A percentile compares a stretch with the other conserved stretches of the same genome.
Conservation (phyloP, 495 filamentous ascomycete genomes). For the Neurospora tetrasperma region DNA sequence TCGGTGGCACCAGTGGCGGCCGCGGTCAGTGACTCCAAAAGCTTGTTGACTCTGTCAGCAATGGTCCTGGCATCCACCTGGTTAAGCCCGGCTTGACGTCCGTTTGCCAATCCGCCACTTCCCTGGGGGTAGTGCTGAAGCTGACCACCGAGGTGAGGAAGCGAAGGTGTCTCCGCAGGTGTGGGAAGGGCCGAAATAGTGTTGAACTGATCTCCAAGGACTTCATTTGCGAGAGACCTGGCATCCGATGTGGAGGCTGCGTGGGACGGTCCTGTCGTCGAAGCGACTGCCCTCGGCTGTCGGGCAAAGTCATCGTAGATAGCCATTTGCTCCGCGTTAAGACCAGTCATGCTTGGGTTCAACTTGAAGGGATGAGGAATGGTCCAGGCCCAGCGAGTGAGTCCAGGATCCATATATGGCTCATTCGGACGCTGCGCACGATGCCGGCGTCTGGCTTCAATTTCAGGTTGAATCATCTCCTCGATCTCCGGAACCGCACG, state of each 20-base stretch:
- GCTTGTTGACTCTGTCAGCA: constrained; percentile 53
- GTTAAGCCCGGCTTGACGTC: constrained; percentile 48
- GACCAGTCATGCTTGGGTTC: constrained; percentile 47
- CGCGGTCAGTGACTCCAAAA: constrained; percentile 60
- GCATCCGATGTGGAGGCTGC: constrained; percentile 40
- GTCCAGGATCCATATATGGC: constrained; percentile 66
- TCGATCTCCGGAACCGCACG: constrained; percentile 90
- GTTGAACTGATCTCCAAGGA: constrained; percentile 77
- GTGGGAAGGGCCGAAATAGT: constrained; percentile 66
- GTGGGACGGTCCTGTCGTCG: constrained; percentile 27
- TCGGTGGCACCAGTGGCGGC: constrained; percentile 55
- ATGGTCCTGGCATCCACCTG: constrained; percentile 53
- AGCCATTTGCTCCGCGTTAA: constrained; percentile 85
- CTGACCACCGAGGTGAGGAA: constrained; percentile 56
- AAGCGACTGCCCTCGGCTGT: constrained; percentile 52
- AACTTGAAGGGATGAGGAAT: constrained; percentile 88
- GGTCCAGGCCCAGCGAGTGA: constrained; percentile 77
- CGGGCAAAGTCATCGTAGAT: constrained; percentile 94
- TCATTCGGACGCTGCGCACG: constrained; percentile 61
- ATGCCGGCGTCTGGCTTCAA: constrained; percentile 65
- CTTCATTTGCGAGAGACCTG: constrained; percentile 51
- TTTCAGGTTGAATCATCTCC: constrained; percentile 67
- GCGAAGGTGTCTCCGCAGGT: constrained; percentile 67
- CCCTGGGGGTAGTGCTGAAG: constrained; percentile 51
- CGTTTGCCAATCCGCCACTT: constrained; percentile 36